Base-by-base conservation (phyloP, 352 stramenopile species). In the Globisporangium spiculum region DNA sequence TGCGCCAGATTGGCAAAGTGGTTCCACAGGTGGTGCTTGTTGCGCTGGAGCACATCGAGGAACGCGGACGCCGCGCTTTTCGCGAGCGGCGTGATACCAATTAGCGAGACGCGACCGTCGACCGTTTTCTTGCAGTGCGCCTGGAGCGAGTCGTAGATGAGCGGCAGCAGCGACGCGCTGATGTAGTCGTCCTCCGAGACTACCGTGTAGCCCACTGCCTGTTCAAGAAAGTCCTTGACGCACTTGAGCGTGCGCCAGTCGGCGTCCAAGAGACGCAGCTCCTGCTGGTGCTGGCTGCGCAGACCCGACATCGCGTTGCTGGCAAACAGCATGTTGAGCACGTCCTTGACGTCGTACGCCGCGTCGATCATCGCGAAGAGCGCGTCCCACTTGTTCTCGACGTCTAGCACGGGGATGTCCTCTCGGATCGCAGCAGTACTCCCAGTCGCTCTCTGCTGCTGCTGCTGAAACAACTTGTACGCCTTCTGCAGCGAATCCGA, bases 81-180 rank as follows among this genome's bases (percentile, higher is more conserved):
- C 18, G 32, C 36, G 22, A 63, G 57, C 18, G 57, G 57, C 18
- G 57, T 44, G 20, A 34, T 34, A 5, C 32, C 26, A 18, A 60
- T 22, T 8, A 26, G 18, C 20, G 36, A 27, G n/a, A n/a, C 6
- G 7, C 34, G 57, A 14, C 52, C 61, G 4, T 66, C 61, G 46
- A 66, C 24, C 30, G 36, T 59, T 18, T 44, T 66, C 61, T 66
- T 56, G 26, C 63, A 68, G 41, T 68, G 63, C n/a, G 54, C 55
- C n/a, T 56, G 36, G 52, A 68, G 36, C 18, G 63, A 68, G n/a
- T 68, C 63, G 34, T 57, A 68, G 38, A 68, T 68, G 36, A 68
- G 53, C 26, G 63, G 63, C 16, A 63, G 63, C 53, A 68, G 20
- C 8, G 63, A 68, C 36, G 55, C 52, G 27, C 52, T 55, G 9